Conservation (phyloP, 164 flowering plant genomes). For the Cinnamomum chago region DNA sequence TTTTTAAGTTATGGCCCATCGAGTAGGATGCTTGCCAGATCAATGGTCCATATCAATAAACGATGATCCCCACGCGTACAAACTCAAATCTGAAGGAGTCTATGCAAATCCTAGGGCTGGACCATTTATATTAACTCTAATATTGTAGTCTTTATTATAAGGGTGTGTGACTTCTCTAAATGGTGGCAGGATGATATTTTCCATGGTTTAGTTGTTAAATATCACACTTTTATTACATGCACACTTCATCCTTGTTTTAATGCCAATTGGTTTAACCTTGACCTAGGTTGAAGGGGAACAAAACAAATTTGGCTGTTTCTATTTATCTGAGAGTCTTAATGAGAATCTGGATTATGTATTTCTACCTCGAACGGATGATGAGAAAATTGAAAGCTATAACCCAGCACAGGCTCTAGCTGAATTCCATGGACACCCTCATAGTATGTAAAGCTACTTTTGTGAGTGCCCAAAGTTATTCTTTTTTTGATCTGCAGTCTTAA, state of each 20-base stretch:
- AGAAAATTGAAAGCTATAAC: constrained; percentile 23
- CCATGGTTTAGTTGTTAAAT: not conserved
- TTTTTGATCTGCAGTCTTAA: not conserved
- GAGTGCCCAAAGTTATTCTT: not conserved
- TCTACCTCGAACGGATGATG: constrained; percentile 28
- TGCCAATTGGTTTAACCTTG: constrained; percentile 2
- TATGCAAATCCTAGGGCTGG: not conserved
- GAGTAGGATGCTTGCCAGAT: too few relatives aligned
- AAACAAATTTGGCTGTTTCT: constrained; percentile 47
- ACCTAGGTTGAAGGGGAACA: constrained; percentile 61
- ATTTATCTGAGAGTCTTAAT: constrained; percentile 69
- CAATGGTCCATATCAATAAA: not conserved
- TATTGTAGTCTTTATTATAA: not conserved
- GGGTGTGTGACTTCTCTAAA: not conserved
- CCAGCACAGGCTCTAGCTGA: constrained; percentile 47
- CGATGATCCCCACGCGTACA: not conserved
- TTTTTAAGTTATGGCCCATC: too few relatives aligned
- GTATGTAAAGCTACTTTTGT: constrained; percentile 36
- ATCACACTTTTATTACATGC: not conserved
- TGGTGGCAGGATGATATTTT: not conserved
- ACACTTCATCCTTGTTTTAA: not conserved
- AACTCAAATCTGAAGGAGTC: not conserved
- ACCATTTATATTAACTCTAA: not conserved
- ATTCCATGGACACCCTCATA: constrained; percentile 26
- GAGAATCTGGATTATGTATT: constrained; percentile 39